Conservation (phyloP, 306 rosid species). For the Rosa lucieae region DNA sequence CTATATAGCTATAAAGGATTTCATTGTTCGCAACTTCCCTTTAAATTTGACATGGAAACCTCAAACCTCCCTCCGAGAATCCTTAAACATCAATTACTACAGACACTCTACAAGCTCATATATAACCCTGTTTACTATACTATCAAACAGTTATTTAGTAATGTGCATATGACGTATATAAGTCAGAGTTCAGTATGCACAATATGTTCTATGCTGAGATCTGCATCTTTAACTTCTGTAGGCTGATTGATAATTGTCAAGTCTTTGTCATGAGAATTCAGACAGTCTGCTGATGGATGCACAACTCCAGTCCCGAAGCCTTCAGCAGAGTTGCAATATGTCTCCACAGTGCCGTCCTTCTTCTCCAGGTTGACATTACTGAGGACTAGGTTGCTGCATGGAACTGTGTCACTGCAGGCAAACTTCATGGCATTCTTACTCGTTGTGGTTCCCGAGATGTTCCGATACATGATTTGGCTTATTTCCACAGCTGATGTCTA, state of each 20-base stretch:
- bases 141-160: constrained; percentile 39
- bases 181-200: constrained; percentile 71
- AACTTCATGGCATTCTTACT: constrained; percentile 86
- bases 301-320: constrained; percentile 75
- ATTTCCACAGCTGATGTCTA: constrained; percentile 80
- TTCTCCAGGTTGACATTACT: constrained; percentile 78
- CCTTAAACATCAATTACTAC: constrained; percentile 23
- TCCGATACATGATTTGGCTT: constrained; percentile 68
- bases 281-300: constrained; percentile 96
- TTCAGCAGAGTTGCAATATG: constrained; percentile 91
- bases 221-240: constrained; percentile 20
- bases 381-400: constrained; percentile 77
- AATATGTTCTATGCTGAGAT: constrained; percentile 32
- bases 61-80: constrained; percentile 47
- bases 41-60: constrained; percentile 28
- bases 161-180: constrained; percentile 19
- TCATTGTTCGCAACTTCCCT: constrained; percentile 17
- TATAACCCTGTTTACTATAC: constrained; percentile 34
- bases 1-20: constrained; percentile 11
- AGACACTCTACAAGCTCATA: constrained; percentile 30
- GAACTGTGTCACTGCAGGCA: constrained; percentile 83
- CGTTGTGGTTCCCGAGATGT: constrained; percentile 76
- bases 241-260: background rate
- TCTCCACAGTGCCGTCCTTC: constrained; percentile 79
- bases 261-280: constrained; percentile 59